Evolutionary conservation across 129 eudicot genomes (phyloP), one percentile per base, ranked within the genome.

Genomic region (Gnaphalium uliginosum): DNA sequence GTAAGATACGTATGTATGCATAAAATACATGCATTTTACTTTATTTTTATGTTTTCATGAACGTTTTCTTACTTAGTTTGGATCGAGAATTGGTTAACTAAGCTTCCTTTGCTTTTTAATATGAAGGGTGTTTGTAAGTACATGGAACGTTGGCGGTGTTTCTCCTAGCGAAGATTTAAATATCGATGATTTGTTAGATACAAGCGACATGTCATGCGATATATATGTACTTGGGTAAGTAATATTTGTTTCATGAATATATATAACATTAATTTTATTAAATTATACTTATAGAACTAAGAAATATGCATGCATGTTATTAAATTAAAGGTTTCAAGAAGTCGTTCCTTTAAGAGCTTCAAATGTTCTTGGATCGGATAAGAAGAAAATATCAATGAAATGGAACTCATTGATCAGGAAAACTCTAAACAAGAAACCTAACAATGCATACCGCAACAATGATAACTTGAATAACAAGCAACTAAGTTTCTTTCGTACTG

Each of bases 131-230:
- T 87, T 85, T 70, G 85, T 83, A 43, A 83, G 90, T 56, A 85
- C 96, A 66, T 89, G 96, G 96, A 89, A 89, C 67, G 92, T 89
- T 35, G 96, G 92, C 5, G 96, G 96, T 50, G 86, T 87, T 48
- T 46, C 86, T 56, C 92, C 96, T 62, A 27, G 81, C 5, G 96
- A 85, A 5, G 83, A 81, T 33, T 67, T 85, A 73, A 79, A 81
- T 72, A 69, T 89, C 29, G 90, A 87, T 53, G 92, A 87, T 39
- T 81, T 87, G 79, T 83, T 89, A 24, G 81, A 87, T 58, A 85
- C 86, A 21, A 24, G 78, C 79, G 81, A 78, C 63, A 81, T 59
- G 61, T 26, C 77, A 25, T 85, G 90, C 60, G 96, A 89, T 64
- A 85, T 89, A 24, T 89, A 89, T 54, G 96, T 89, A 33, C 78